Base-by-base conservation (phyloP, 768 basidiomycete genomes). In the Paxillus involutus region DNA sequence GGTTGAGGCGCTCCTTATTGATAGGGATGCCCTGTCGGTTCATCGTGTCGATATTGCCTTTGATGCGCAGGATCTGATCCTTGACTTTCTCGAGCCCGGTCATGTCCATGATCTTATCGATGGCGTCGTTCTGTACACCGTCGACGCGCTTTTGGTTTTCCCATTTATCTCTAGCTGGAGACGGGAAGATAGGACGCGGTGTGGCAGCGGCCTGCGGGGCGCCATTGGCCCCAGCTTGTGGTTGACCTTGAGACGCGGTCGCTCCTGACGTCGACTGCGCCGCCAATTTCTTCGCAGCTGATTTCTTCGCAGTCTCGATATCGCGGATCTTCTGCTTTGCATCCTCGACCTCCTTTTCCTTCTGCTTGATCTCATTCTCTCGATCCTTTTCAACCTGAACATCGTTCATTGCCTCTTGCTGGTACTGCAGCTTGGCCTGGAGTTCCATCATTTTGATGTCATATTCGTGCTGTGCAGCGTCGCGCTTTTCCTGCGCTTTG, bases 11-110 rank as follows among this genome's bases (percentile, higher is more conserved):
- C 49, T 88, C 84, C 29, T 76, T 73, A 21, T 78, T 74, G 13
- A 84, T 55, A 6, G 83, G 75, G 0, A 75, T 68, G 14, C 72
- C 73, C 66, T 89, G 87, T 8, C 86, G 76, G n/a, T 63, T 69
- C 29, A 74, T 71, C 0, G 74, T 69, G 17, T 86, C 85, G 10
- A 89, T 78, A 59, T 80, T 83, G 13, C 70, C 78, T 55, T 85
- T 81, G 56, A 88, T 82, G 1, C 62, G 59, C n/a, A 89, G 73
- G 11, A 88, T 73, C 55, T 85, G 72, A 7, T 55, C 55, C 65
- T 89, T 89, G 52, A 89, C 85, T 1, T 77, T 71, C 61, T 88
- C 86, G 4, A 89, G 75, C 3, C 87, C 87, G 2, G 77, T 84
- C 83, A 89, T 80, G 3, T 66, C 77, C 86, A 89, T 89, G 58